Evolutionary conservation across 2,329 filamentous ascomycete species (phyloP).

Genomic region (Drechslera avenae): DNA sequence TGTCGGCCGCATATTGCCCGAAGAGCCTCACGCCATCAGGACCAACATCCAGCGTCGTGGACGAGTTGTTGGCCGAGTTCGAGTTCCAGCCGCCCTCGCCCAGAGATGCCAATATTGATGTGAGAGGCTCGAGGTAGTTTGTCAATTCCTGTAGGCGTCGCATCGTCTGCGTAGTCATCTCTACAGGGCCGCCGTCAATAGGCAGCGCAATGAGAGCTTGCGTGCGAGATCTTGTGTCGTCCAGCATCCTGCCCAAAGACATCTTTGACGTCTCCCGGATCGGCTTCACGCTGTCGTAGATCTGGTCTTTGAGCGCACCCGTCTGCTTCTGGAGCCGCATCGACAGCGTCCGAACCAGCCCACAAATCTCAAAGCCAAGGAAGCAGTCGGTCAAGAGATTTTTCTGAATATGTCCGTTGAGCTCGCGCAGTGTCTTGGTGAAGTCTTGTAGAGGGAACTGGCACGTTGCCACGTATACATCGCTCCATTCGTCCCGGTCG

Average conservation of each 20-base stretch:
- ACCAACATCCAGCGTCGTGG: slow-evolving; percentile 77
- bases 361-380: slow-evolving; percentile 91
- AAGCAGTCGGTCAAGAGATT: slow-evolving; percentile 92
- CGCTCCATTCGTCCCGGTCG: slow-evolving; percentile 79
- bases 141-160: slow-evolving; percentile 84
- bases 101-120: slow-evolving; percentile 87
- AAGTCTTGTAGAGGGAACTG: slow-evolving; percentile 80
- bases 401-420: slow-evolving; percentile 86
- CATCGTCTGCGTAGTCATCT: slow-evolving; percentile 84
- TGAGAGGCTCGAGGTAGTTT: slow-evolving; percentile 81
- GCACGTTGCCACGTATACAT: slow-evolving; percentile 79
- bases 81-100: slow-evolving; percentile 86
- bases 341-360: slow-evolving; percentile 81
- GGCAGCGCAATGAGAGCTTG: slow-evolving; percentile 70
- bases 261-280: slow-evolving; percentile 89
- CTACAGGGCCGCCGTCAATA: slow-evolving; percentile 75
- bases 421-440: slow-evolving; percentile 80
- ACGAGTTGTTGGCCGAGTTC: slow-evolving; percentile 59
- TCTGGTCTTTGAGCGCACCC: slow-evolving; percentile 80
- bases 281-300: slow-evolving; percentile 85
- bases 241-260: slow-evolving; percentile 80
- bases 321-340: slow-evolving; percentile 80
- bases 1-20: slow-evolving; percentile 86
- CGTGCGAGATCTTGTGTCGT: slow-evolving; percentile 77
- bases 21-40: slow-evolving; percentile 89